A percentile compares a stretch with the other conserved stretches of the same genome.
Conservation (phyloP, 2,329 filamentous ascomycete genomes). For the Penicillium italicum region DNA sequence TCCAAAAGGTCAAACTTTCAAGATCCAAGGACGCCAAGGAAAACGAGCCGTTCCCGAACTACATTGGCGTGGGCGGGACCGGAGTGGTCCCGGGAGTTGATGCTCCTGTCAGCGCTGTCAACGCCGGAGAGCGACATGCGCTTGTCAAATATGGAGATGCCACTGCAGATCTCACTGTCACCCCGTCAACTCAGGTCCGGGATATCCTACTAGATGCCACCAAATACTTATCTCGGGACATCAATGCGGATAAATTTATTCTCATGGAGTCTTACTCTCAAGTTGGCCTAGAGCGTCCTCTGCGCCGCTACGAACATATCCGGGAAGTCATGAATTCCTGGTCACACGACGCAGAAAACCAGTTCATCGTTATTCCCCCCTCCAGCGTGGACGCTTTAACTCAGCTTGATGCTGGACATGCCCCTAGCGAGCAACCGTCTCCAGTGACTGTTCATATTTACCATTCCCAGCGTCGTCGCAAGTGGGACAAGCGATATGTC, state of each 20-base stretch:
- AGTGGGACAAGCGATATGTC: conserved; percentile 83
- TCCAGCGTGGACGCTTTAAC: conserved; percentile 48
- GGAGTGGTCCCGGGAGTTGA: conserved; percentile 57
- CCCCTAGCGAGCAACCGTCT: conserved; percentile 60
- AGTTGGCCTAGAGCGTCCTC: conserved; percentile 73
- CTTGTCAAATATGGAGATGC: conserved; percentile 68
- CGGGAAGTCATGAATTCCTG: conserved; percentile 90
- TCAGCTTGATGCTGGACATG: conserved; percentile 60
- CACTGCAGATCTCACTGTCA: conserved; percentile 68
- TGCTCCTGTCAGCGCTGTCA: conserved; percentile 75
- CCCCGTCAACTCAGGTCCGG: conserved; percentile 66
- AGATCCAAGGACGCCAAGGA: conserved; percentile 15
- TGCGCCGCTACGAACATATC: conserved; percentile 81
- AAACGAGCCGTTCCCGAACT: conserved; percentile 17
- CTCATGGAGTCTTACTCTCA: conserved; percentile 72
- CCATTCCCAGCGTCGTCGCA: conserved; percentile 75
- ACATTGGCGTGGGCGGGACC: conserved; percentile 23
- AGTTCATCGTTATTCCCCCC: conserved; percentile 63
- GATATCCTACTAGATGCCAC: conserved; percentile 70
- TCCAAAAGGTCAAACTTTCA: conserved; percentile 28
- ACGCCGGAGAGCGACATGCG: conserved; percentile 72
- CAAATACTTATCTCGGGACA: conserved; percentile 58
- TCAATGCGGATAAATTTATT: conserved; percentile 65
- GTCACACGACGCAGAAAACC: conserved; percentile 76
- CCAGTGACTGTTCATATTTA: conserved; percentile 70